Percentiles rank a stretch among this genome's conserved stretches.
These are phyloP conservation scores for Leccinum broughii DNA, from an alignment of 768 basidiomycete genomes.

Conservation along the genomic window DNA sequence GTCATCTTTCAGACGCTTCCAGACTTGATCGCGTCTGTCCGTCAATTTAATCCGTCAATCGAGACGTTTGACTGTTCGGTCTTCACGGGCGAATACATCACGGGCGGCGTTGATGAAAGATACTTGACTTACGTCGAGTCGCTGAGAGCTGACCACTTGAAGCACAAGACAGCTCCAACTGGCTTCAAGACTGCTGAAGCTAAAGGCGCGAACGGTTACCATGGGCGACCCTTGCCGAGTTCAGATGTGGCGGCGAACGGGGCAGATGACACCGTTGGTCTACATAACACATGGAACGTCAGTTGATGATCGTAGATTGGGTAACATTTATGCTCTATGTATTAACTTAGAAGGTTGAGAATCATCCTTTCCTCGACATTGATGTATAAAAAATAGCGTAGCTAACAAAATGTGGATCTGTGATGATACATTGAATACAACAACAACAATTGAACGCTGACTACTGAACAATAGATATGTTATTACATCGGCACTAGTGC, in stretches of 20 bases:
- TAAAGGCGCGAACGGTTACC: slow-evolving; percentile 30
- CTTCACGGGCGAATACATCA: slow-evolving; percentile 96
- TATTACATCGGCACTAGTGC: not conserved
- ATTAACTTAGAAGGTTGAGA: not conserved
- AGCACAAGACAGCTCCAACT: slow-evolving; percentile 46
- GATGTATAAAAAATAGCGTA: slow-evolving; percentile 7
- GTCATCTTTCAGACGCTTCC: slow-evolving; percentile 93
- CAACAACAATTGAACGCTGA: slow-evolving; percentile 3
- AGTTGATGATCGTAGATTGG: slow-evolving; percentile 24
- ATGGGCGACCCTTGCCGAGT: slow-evolving; percentile 25
- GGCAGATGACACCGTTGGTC: slow-evolving; percentile 73
- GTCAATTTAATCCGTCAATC: slow-evolving; percentile 79
- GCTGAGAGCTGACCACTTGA: slow-evolving; percentile 79
- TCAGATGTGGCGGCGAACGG: slow-evolving; percentile 54
- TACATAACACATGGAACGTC: slow-evolving; percentile 70
- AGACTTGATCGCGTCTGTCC: slow-evolving; percentile 84
- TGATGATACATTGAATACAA: slow-evolving; percentile 16
- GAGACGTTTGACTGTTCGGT: slow-evolving; percentile 92
- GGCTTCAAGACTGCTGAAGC: slow-evolving; percentile 36
- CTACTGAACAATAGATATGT: slow-evolving; percentile 9
- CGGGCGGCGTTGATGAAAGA: slow-evolving; percentile 83
- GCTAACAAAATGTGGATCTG: slow-evolving; percentile 13
- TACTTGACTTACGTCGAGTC: slow-evolving; percentile 78
- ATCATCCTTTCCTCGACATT: slow-evolving; percentile 1
- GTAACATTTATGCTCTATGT: slow-evolving; percentile 5